A percentile compares a stretch with the other conserved stretches of the same genome.
Conservation (phyloP, 495 filamentous ascomycete genomes). For the Podospora comata region DNA sequence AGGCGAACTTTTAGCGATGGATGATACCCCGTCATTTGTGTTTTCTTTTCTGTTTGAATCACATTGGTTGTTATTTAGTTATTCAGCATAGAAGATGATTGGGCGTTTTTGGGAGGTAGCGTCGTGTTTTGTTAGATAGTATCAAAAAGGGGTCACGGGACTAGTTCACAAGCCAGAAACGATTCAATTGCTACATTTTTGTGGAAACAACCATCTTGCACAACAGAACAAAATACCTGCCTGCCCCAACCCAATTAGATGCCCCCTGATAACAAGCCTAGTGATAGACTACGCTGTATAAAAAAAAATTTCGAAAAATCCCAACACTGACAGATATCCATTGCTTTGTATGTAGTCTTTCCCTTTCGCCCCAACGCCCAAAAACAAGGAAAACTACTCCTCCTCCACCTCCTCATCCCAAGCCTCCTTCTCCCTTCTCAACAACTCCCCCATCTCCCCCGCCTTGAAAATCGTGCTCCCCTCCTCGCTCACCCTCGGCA, state of each 20-base stretch:
- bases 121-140: background rate
- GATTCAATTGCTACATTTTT: no score
- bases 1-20: background rate
- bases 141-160: background rate
- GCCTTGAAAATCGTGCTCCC: slow-evolving; percentile 61
- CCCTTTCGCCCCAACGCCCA: no score
- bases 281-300: no score
- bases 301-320: no score
- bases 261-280: no score
- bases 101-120: background rate
- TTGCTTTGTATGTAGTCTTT: no score
- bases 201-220: no score
- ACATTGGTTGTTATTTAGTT: background rate
- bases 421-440: slow-evolving; percentile 67
- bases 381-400: slow-evolving; percentile 23
- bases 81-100: background rate
- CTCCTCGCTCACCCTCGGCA: slow-evolving; percentile 42
- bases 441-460: slow-evolving; percentile 47
- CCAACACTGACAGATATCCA: background rate
- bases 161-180: background rate
- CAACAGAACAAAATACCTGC: no score
- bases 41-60: background rate
- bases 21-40: slow-evolving; percentile 21
- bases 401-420: slow-evolving; percentile 70
- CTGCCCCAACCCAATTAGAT: no score